Base-by-base conservation (phyloP, 129 eudicot species). In the Lactuca saligna region DNA sequence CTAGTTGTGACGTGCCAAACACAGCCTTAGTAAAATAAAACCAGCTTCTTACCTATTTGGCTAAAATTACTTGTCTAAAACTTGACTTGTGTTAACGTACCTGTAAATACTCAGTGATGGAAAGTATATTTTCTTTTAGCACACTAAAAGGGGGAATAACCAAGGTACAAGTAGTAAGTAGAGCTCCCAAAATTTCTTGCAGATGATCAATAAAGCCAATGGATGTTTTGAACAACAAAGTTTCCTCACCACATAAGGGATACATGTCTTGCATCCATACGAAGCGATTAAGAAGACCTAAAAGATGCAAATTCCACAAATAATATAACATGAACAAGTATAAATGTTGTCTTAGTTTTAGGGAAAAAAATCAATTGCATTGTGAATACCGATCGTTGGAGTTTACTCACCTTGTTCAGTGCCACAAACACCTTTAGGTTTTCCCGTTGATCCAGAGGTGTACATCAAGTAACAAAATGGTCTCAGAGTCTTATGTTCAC, bases 401-500 rank as follows among this genome's bases (percentile, higher is more conserved):
- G 39, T 25, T 41, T 38, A 61, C 76, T 65, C 56, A 87, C 98
- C 97, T 69, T 51, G 67, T 83, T 93, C 98, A 33, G 92, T 93
- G 68, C 97, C 97, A 63, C 97, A 87, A 72, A 93, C 91, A 75
- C 95, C 96, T 83, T 89, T 93, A 62, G 97, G 95, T 75, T 77
- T 83, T 72, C 98, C 98, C 4, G 91, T 84, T 59, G 97, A 93
- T 61, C 98, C 98, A 48, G 98, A 93, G 54, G 98, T 93, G 79
- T 89, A 82, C 96, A 93, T 87, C 78, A 93, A 73, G 70, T 89
- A 93, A 80, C 95, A 84, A 62, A 89, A 93, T 20, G 75, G 57
- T 66, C 88, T 81, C 31, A 25, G 65, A 35, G 15, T 65, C 75
- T 73, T 76, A 57, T 58, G 74, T 75, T 65, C 88, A 89, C 97